Percentiles rank a stretch among this genome's conserved stretches.
These are phyloP conservation scores for Hyaloscypha hepaticicola DNA, from an alignment of 495 filamentous ascomycete species.

Conservation along the genomic window DNA sequence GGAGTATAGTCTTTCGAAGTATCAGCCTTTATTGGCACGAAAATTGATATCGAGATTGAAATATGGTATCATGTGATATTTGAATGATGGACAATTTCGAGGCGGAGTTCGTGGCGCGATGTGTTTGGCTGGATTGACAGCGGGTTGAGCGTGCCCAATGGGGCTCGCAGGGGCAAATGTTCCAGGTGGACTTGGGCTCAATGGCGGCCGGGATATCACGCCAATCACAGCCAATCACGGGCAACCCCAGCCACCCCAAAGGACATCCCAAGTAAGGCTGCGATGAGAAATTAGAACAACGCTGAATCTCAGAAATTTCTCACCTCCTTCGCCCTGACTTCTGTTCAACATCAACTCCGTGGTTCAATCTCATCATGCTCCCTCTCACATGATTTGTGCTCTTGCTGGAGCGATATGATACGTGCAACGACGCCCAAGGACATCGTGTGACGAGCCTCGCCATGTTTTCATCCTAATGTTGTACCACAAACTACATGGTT, in stretches of 20 bases:
- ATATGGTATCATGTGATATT: background rate
- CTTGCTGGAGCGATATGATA: background rate
- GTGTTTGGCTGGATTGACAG: background rate
- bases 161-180: background rate
- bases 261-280: conserved; percentile 1
- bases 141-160: background rate
- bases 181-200: background rate
- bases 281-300: background rate
- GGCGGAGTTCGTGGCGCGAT: background rate
- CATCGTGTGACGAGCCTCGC: background rate
- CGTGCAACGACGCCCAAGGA: background rate
- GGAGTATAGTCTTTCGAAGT: too few species aligned
- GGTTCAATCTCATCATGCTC: background rate
- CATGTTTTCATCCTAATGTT: background rate
- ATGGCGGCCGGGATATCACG: too few species aligned
- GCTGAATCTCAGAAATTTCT: background rate
- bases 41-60: too few species aligned
- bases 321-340: background rate
- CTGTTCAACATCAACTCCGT: background rate
- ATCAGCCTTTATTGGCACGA: too few species aligned
- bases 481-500: background rate
- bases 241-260: conserved; percentile 1
- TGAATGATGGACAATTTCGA: background rate
- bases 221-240: background rate
- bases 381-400: background rate